Evolutionary conservation across 495 filamentous ascomycete species (phyloP).

Genomic region (Halenospora varia): DNA sequence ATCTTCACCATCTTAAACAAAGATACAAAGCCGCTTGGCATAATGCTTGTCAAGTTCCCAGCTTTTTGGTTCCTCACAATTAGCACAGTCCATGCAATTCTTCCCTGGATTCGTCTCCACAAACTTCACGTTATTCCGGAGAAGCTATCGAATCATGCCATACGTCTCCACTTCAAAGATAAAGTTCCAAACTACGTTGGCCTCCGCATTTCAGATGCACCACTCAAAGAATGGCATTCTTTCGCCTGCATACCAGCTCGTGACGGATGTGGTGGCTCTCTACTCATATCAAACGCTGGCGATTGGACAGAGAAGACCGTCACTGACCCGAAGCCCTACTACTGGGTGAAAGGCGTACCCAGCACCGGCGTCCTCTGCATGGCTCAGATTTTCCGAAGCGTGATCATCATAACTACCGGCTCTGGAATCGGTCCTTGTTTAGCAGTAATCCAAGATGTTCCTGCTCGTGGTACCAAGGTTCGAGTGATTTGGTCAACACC

Average conservation of each 20-base stretch:
- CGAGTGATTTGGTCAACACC: conserved; percentile 43
- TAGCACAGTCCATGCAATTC: conserved; percentile 47
- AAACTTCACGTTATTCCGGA: conserved; percentile 57
- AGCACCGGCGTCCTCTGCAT: conserved; percentile 70
- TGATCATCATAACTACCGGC: conserved; percentile 75
- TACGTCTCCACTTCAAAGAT: conserved; percentile 65
- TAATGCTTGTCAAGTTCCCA: not conserved
- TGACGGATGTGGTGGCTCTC: conserved; percentile 48
- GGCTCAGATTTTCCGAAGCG: conserved; percentile 60
- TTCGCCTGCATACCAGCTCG: conserved; percentile 70
- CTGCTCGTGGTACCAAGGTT: not conserved
- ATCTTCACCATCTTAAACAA: not conserved
- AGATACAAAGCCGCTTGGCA: not conserved
- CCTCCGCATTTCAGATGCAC: conserved; percentile 50
- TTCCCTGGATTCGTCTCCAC: conserved; percentile 66
- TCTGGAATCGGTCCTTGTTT: conserved; percentile 60
- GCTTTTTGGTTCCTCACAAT: not conserved
- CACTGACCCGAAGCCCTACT: conserved; percentile 49
- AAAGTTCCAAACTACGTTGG: conserved; percentile 51
- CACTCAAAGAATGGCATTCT: conserved; percentile 73
- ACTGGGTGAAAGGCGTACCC: conserved; percentile 46
- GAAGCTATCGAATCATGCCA: conserved; percentile 55
- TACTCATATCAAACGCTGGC: conserved; percentile 59
- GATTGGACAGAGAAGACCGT: conserved; percentile 66
- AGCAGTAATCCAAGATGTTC: conserved; percentile 7